These are phyloP conservation scores for Plasmopara halstedii DNA, from an alignment of 352 stramenopile species.

Conservation along the genomic window DNA sequence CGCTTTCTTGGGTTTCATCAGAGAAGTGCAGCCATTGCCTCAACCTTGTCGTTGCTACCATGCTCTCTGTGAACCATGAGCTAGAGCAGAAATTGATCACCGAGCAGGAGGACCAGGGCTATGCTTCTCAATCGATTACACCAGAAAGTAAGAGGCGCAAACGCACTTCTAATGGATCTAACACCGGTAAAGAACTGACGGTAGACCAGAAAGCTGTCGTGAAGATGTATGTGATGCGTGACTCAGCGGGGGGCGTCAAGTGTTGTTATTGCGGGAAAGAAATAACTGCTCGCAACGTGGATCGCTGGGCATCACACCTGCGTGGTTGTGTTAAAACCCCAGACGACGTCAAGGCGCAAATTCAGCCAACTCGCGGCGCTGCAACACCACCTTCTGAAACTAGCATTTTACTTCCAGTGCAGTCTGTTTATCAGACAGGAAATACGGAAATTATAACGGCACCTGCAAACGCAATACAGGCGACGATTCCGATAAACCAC, in stretches of 20 bases:
- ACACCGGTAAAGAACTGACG: constrained; percentile 55
- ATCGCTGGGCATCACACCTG: constrained; percentile 76
- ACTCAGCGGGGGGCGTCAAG: constrained; percentile 58
- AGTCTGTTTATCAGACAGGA: neutral
- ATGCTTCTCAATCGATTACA: constrained; percentile 6
- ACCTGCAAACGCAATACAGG: neutral
- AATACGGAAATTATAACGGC: neutral
- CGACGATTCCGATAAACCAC: constrained; percentile 2
- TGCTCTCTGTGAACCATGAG: constrained; percentile 33
- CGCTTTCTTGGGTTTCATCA: constrained; percentile 10
- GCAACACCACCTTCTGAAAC: constrained; percentile 1
- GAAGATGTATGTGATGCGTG: constrained; percentile 67
- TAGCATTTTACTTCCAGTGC: constrained; percentile 1
- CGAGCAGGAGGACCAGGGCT: constrained; percentile 2
- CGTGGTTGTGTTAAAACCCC: constrained; percentile 69
- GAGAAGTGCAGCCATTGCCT: constrained; percentile 8
- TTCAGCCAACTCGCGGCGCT: constrained; percentile 42
- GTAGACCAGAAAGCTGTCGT: constrained; percentile 64
- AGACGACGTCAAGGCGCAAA: constrained; percentile 70
- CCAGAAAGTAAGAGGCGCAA: constrained; percentile 28
- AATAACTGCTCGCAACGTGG: constrained; percentile 77
- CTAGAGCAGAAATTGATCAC: constrained; percentile 26
- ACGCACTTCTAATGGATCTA: constrained; percentile 14
- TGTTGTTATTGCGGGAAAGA: constrained; percentile 82
- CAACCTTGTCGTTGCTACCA: constrained; percentile 12